phyloP scores from a whole-genome alignment of 495 filamentous ascomycete genomes.

The Penicillium crystallinum region DNA sequence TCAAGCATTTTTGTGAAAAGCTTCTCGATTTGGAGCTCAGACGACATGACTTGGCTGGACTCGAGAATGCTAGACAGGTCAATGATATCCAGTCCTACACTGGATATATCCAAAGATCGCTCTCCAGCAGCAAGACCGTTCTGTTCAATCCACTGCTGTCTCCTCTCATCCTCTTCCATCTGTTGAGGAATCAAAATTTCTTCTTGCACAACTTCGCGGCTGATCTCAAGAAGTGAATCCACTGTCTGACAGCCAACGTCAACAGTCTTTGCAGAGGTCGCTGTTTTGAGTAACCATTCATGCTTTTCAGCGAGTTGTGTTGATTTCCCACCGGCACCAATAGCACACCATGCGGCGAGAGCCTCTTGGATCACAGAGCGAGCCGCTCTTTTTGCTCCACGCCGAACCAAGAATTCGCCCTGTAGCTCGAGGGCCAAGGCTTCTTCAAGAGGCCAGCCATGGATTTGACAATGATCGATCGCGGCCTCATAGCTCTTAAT shows the following conservation, averaged over 20 bases:
- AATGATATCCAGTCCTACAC: constrained; percentile 65
- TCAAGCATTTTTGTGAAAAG: constrained; percentile 85
- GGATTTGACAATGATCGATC: constrained; percentile 72
- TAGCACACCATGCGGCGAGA: constrained; percentile 64
- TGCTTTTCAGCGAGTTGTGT: constrained; percentile 65
- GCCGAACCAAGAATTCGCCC: constrained; percentile 66
- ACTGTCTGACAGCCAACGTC: constrained; percentile 75
- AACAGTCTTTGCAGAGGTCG: constrained; percentile 52
- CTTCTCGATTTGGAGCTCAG: constrained; percentile 77
- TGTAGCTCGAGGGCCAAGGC: constrained; percentile 71
- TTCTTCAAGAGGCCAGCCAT: constrained; percentile 75
- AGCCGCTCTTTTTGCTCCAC: constrained; percentile 67
- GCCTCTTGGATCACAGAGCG: constrained; percentile 66
- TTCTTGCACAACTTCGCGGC: constrained; percentile 54
- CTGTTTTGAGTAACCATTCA: constrained; percentile 64
- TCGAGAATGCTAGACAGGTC: constrained; percentile 82
- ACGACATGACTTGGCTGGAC: constrained; percentile 86
- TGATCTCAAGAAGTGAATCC: constrained; percentile 41
- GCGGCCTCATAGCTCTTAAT: constrained; percentile 68
- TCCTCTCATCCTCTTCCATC: constrained; percentile 52
- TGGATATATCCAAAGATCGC: constrained; percentile 39
- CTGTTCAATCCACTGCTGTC: constrained; percentile 74
- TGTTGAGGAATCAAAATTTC: constrained; percentile 31
- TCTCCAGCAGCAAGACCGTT: constrained; percentile 40
- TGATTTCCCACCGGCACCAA: constrained; percentile 72